A percentile compares a stretch with the other conserved stretches of the same genome.
phyloP scores from a whole-genome alignment of 2,329 filamentous ascomycete genomes.

The Neopestalotiopsis sp. region DNA sequence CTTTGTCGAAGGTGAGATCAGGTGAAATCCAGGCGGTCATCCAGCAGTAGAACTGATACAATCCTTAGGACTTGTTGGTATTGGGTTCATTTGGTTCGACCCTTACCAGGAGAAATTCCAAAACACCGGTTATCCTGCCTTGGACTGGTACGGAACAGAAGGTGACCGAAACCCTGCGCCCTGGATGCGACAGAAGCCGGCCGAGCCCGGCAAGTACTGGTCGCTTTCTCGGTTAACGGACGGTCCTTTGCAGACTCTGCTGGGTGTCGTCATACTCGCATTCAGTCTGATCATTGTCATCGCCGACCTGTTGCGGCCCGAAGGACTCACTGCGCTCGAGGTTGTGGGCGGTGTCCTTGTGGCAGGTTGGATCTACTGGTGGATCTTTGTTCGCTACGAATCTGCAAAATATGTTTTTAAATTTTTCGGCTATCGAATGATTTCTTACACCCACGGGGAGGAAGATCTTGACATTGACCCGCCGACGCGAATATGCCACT shows the following conservation, averaged over 20 bases:
- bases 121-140: neutral
- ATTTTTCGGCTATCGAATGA: neutral
- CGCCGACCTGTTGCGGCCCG: neutral
- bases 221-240: neutral
- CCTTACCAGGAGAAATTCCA: neutral
- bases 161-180: neutral
- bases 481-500: neutral
- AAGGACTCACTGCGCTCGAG: neutral
- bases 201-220: neutral
- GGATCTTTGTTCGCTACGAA: neutral
- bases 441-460: neutral
- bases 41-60: neutral
- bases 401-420: neutral
- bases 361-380: constrained; percentile 1
- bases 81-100: constrained; percentile 1
- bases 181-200: neutral
- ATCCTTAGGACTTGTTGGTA: neutral
- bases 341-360: neutral
- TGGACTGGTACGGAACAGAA: neutral
- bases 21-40: neutral
- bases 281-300: constrained; percentile 9
- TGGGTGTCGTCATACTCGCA: neutral
- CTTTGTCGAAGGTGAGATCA: neutral
- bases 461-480: neutral
- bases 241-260: neutral